Base-by-base conservation (phyloP, 1,139 yeast genomes). In the Kurtzmaniella quercitrusa region DNA sequence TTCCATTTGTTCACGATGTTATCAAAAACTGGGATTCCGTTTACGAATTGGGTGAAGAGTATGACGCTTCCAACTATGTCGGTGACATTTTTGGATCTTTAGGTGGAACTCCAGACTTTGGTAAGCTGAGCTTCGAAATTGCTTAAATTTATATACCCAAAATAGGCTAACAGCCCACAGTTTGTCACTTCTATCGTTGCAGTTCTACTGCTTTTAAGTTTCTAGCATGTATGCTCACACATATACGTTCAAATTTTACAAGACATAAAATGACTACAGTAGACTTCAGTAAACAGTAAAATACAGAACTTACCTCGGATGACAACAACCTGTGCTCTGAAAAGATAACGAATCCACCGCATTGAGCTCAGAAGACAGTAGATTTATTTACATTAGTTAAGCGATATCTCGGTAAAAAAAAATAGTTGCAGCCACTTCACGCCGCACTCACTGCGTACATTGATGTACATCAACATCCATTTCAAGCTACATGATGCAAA, bases 21-120 rank as follows among this genome's bases (percentile, higher is more conserved):
- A 48, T 81, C 37, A 53, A 54, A 36, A 70, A 81, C 63, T 81
- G 84, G 81, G 79, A 75, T 44, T 46, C 56, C 11, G 59, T 67
- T 14, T 79, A 80, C 60, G 57, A 52, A 43, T 43, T 51, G 2
- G 68, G 70, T 41, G 58, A 58, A 37, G 65, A 68, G 45, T 65
- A 68, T 46, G 59, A 63, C 42, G 67, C 84, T 16, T 63, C 63
- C 29, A 79, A 79, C 65, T 81, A 81, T 56, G 66, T 79, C 45
- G 87, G 87, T 47, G 86, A 81, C 55, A 70, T 77, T 46, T 75
- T 68, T 50, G 81, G 75, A 42, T 68, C 82, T 40, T 68, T 80
- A 57, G 81, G 68, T 23, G 67, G 67, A 8, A 56, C 49, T 17
- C 65, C 66, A 40, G 57, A 62, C 43, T 64, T 62, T 38, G 69